Evolutionary conservation across 495 filamentous ascomycete species (phyloP), one percentile per base, ranked within the genome.

Genomic region (Aspergillus ellipticus): DNA sequence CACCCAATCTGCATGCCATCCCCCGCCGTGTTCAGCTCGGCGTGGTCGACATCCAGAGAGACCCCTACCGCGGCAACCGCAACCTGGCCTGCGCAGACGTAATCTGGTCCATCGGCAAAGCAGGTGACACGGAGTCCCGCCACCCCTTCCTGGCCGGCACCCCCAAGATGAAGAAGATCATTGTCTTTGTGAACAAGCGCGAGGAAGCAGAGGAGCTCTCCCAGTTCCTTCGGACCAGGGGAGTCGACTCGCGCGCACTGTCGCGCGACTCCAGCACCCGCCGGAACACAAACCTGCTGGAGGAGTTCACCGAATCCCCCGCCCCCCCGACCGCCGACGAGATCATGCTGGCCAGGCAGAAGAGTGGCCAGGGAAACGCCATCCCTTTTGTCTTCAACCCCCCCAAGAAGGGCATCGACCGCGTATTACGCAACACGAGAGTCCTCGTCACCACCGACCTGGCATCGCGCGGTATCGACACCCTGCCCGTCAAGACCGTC

Each of bases 171-270:
- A 96, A 92, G 74, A 89, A 88, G 51, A 86, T 97, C 62, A 82
- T 98, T 56, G 93, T 98, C 0, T 98, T 98, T 62, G 95, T 98
- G 68, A 98, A 98, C 70, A 90, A 97, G 77, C 87, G 95, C 26
- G 93, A 97, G 64, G 89, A 88, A 59, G 86, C 94, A 0, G 76
- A 82, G 43, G 86, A 91, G 64, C 79, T 98, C 0, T 86, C 92
- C 15, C 69, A 88, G 8, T 97, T 89, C 70, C 85, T 98, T 0
- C 67, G 73, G 9, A 82, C 80, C 17, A 97, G 96, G 73, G 90
- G 90, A 29, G 90, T 98, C 61, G 88, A 97, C 58, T 90, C 92
- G 10, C 73, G 87, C 7, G 85, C 91, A 1, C 79, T 97, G 49
- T 89, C 85, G 56, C 79, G 95, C 24, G 94, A 98, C 66, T 89